phyloP scores from a whole-genome alignment of 2,329 filamentous ascomycete species.

The Exophiala xenobiotica region DNA sequence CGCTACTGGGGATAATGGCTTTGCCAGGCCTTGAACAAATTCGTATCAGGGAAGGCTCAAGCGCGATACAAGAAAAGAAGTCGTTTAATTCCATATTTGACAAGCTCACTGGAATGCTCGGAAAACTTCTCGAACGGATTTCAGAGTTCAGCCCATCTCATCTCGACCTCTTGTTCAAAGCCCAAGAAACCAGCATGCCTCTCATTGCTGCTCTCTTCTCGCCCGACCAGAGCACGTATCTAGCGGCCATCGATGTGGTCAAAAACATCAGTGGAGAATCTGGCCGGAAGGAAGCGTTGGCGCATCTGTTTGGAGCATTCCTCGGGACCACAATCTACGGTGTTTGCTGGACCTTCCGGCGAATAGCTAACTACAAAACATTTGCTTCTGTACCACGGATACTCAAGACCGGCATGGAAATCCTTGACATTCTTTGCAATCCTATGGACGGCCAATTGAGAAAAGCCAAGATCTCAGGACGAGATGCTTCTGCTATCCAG shows the following conservation, averaged over 20 bases:
- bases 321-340: conserved; percentile 58
- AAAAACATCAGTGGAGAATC: conserved; percentile 76
- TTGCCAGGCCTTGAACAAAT: conserved; percentile 77
- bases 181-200: conserved; percentile 67
- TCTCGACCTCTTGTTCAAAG: conserved; percentile 67
- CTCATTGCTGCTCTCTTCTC: conserved; percentile 79
- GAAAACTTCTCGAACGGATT: conserved; percentile 73
- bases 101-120: conserved; percentile 62
- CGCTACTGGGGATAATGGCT: conserved; percentile 68
- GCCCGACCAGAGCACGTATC: conserved; percentile 73
- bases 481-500: conserved; percentile 66
- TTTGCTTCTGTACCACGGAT: conserved; percentile 62
- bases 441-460: conserved; percentile 63
- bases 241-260: conserved; percentile 76
- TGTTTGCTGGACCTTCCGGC: conserved; percentile 56
- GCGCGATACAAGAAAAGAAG: conserved; percentile 53
- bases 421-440: conserved; percentile 64
- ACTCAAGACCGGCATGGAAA: conserved; percentile 61
- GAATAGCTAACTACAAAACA: conserved; percentile 55
- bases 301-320: conserved; percentile 58
- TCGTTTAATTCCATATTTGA: conserved; percentile 75
- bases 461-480: conserved; percentile 54
- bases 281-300: conserved; percentile 60
- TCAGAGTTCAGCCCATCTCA: conserved; percentile 71
- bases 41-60: conserved; percentile 45